phyloP scores from a whole-genome alignment of 2,329 filamentous ascomycete genomes.

The Aspergillus sp. region DNA sequence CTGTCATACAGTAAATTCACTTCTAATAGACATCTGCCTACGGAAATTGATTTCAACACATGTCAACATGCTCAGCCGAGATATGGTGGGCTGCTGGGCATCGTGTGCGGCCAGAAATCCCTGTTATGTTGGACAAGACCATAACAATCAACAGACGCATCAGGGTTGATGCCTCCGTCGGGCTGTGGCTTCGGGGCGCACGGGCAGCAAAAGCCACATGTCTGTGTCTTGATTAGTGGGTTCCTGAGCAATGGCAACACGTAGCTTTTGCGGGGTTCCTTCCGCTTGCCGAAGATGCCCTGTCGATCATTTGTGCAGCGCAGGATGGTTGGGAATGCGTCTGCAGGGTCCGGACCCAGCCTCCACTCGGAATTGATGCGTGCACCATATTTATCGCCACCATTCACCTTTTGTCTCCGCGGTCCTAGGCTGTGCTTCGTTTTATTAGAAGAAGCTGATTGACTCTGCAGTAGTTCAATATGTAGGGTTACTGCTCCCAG shows the following conservation, averaged over 20 bases:
- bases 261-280: slow-evolving; percentile 2
- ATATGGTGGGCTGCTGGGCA: neutral
- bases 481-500: neutral
- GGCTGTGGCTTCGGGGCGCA: neutral
- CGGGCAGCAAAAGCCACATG: neutral
- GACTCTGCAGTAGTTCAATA: neutral
- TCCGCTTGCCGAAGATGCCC: neutral
- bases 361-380: slow-evolving; percentile 6
- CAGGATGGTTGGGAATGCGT: slow-evolving; percentile 3
- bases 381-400: neutral
- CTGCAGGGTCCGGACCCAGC: slow-evolving; percentile 3
- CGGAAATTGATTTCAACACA: neutral
- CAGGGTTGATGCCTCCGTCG: neutral
- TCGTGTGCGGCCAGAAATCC: slow-evolving; percentile 15
- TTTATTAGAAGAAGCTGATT: neutral
- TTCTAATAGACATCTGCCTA: neutral
- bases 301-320: neutral
- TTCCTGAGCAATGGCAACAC: slow-evolving; percentile 7
- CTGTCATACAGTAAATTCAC: neutral
- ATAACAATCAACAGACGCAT: neutral
- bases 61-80: slow-evolving; percentile 1
- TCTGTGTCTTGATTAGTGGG: neutral
- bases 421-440: neutral
- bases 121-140: slow-evolving; percentile 2
- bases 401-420: neutral